A percentile compares a stretch with the other conserved stretches of the same genome.
Evolutionary conservation across 164 flowering plant species (phyloP).

Genomic region (Taxillus chinensis): DNA sequence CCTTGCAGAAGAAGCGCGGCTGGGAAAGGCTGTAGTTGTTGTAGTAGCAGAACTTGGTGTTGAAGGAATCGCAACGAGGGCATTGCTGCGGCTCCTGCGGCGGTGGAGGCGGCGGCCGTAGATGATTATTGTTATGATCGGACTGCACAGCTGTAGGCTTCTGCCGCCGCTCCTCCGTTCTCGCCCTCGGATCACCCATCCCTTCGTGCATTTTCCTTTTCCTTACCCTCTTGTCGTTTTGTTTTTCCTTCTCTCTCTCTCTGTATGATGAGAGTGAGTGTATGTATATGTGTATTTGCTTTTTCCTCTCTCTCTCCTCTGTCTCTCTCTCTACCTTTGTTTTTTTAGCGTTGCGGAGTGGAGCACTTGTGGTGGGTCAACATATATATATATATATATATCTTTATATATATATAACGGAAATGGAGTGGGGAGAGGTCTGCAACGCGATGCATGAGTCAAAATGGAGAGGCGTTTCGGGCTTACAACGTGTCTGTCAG

Average conservation of each 20-base stretch:
- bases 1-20: conserved; percentile 32
- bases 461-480: too few relatives aligned
- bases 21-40: conserved; percentile 33
- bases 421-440: too few relatives aligned
- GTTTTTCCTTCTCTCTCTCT: not conserved
- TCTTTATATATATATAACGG: too few relatives aligned
- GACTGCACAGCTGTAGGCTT: not conserved
- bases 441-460: too few relatives aligned
- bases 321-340: too few relatives aligned
- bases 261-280: too few relatives aligned
- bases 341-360: too few relatives aligned
- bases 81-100: conserved; percentile 8
- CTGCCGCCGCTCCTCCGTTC: conserved; percentile 7
- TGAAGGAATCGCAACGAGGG: conserved; percentile 26
- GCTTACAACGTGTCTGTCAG: conserved; percentile 1
- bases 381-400: too few relatives aligned
- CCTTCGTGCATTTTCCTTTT: not conserved
- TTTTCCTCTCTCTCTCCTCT: too few relatives aligned
- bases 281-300: too few relatives aligned
- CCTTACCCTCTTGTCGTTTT: not conserved
- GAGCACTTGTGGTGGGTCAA: too few relatives aligned
- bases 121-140: not conserved
- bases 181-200: not conserved
- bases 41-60: conserved; percentile 32
- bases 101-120: conserved; percentile 8